Evolutionary conservation across 495 filamentous ascomycete genomes (phyloP), one percentile per base, ranked within the genome.

Genomic region (Neurospora discreta): DNA sequence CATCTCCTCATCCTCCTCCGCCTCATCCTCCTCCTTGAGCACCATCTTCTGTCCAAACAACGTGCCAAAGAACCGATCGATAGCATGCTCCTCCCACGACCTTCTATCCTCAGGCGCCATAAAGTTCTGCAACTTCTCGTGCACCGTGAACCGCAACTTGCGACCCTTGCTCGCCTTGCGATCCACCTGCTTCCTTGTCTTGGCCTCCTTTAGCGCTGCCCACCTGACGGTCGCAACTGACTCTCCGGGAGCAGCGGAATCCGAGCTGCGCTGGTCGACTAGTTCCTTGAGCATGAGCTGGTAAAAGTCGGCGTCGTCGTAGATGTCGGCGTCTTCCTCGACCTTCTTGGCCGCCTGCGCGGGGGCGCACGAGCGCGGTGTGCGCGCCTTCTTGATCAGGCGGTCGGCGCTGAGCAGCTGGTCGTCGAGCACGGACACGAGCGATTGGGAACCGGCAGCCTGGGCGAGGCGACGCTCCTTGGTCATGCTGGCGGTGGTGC

Each of bases 111-210:
- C 92, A 0, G 95, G 91, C 39, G 93, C 94, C 94, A 98, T 97
- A 78, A 98, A 98, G 82, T 98, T 98, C 84, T 95, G 92, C 73
- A 99, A 80, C 81, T 97, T 98, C 83, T 98, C 94, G 76, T 98
- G 95, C 20, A 98, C 93, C 67, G 90, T 93, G 81, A 92, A 98
- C 60, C 91, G 84, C 88, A 99, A 87, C 82, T 97, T 99, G 69
- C 95, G 84, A 6, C 95, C 95, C 82, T 98, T 98, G 76, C 93
- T 97, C 13, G 96, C 96, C 75, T 93, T 95, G 18, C 93, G 93
- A 82, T 99, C 95, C 20, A 98, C 90, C 41, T 89, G 85, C 74
- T 92, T 91, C 81, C 91, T 90, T 23, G 89, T 88, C 79, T 94
- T 95, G 68, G 91, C 91, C 75, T 94, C 93, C 79, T 90, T 91